phyloP scores from a whole-genome alignment of 257 asterid genomes.

The Catharanthus roseus region DNA sequence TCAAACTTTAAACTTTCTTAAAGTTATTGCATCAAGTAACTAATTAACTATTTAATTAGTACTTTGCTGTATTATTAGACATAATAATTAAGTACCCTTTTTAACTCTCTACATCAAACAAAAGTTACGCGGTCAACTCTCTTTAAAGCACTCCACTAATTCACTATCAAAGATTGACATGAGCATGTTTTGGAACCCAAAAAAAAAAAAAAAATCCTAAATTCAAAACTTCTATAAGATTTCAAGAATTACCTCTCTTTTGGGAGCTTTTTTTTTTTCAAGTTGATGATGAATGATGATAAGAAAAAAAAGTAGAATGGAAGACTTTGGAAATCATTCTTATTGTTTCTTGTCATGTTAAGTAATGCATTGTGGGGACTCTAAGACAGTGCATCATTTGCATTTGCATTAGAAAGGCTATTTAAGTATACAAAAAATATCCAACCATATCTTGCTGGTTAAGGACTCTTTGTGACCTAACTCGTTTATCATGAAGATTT shows the following conservation, averaged over 20 bases:
- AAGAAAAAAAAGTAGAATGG: background rate
- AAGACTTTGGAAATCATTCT: background rate
- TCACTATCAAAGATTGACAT: too few relatives aligned
- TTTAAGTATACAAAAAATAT: constrained; percentile 25
- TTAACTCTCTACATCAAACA: background rate
- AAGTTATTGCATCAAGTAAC: too few relatives aligned
- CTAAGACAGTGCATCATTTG: constrained; percentile 23
- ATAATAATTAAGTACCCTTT: background rate
- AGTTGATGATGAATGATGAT: too few relatives aligned
- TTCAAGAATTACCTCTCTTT: background rate
- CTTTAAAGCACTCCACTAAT: background rate
- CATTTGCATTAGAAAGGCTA: constrained; percentile 15
- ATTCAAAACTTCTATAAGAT: background rate
- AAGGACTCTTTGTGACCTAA: constrained; percentile 11
- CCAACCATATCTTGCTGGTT: constrained; percentile 17
- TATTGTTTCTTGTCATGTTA: constrained; percentile 9
- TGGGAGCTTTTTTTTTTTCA: background rate
- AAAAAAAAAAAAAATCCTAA: too few relatives aligned
- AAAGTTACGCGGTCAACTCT: background rate
- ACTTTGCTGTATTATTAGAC: background rate
- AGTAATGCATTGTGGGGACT: constrained; percentile 24
- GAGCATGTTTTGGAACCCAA: too few relatives aligned
- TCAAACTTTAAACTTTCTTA: too few relatives aligned
- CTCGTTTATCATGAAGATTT: constrained; percentile 12
- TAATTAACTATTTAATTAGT: too few relatives aligned